Conservation (phyloP, 2,329 filamentous ascomycete genomes). For the Thielaviopsis punctulata region DNA sequence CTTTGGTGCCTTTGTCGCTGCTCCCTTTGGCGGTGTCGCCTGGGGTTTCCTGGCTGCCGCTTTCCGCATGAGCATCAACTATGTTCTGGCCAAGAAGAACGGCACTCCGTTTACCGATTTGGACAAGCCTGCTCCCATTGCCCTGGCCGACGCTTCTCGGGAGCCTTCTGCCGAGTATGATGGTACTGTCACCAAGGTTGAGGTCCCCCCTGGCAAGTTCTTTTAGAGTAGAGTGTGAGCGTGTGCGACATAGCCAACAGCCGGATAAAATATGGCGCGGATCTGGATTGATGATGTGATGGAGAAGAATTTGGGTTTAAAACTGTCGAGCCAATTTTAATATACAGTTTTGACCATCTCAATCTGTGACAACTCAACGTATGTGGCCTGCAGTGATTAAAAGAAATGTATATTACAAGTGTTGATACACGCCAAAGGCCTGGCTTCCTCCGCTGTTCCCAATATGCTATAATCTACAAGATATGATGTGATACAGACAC, state of each 20-base stretch:
- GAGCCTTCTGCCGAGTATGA: conserved; percentile 13
- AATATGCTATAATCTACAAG: conserved; percentile 1
- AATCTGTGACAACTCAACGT: background rate
- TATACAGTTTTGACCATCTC: background rate
- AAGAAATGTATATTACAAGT: conserved; percentile 11
- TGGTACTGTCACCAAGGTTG: conserved; percentile 17
- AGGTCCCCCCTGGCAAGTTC: conserved; percentile 30
- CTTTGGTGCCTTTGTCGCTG: conserved; percentile 69
- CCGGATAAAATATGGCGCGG: background rate
- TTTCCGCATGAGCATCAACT: conserved; percentile 43
- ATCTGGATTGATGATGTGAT: background rate
- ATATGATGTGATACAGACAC: conserved; percentile 11
- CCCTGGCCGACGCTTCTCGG: conserved; percentile 8
- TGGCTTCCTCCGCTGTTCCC: conserved; percentile 3
- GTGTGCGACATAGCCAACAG: background rate
- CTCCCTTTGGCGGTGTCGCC: conserved; percentile 56
- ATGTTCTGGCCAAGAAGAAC: conserved; percentile 34
- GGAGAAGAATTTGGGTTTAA: background rate
- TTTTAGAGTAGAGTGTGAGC: conserved; percentile 22
- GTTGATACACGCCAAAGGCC: conserved; percentile 10
- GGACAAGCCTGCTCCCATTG: background rate
- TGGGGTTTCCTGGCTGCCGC: conserved; percentile 50
- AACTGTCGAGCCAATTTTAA: background rate
- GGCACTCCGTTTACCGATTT: conserved; percentile 45
- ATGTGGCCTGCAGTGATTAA: conserved; percentile 10